Evolutionary conservation across 768 basidiomycete species (phyloP).

Genomic region (Leccinum rimulosum): DNA sequence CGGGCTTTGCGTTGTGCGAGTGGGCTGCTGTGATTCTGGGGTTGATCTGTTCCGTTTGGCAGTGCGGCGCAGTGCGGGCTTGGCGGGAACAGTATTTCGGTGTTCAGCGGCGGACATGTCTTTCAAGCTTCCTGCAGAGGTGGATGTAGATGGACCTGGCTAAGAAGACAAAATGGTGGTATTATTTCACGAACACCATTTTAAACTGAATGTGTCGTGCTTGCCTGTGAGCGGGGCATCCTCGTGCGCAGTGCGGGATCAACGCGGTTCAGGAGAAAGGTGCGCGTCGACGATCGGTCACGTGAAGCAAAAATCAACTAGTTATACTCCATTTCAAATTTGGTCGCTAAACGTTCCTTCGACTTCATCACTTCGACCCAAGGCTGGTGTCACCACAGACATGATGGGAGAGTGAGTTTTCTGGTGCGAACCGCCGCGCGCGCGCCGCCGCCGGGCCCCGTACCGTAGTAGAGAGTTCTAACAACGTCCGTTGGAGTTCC

Average conservation of each 20-base stretch:
- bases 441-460: neutral
- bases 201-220: neutral
- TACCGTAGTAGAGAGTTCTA: neutral
- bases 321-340: neutral
- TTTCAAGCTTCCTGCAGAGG: conserved; percentile 22
- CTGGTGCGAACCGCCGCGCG: neutral
- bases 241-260: neutral
- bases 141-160: conserved; percentile 14
- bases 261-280: neutral
- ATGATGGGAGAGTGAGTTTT: neutral
- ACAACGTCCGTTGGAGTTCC: neutral
- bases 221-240: conserved; percentile 21
- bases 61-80: conserved; percentile 11
- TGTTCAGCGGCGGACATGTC: conserved; percentile 10
- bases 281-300: conserved; percentile 12
- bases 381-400: no score
- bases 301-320: conserved; percentile 26
- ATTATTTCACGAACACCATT: neutral
- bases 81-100: neutral
- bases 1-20: conserved; percentile 3
- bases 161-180: neutral
- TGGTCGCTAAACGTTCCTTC: no score
- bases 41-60: conserved; percentile 17
- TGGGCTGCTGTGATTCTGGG: conserved; percentile 12
- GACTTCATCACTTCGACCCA: no score